These are phyloP conservation scores for Phaeosphaeriaceae sp. DNA, from an alignment of 2,329 filamentous ascomycete genomes.

Conservation along the genomic window DNA sequence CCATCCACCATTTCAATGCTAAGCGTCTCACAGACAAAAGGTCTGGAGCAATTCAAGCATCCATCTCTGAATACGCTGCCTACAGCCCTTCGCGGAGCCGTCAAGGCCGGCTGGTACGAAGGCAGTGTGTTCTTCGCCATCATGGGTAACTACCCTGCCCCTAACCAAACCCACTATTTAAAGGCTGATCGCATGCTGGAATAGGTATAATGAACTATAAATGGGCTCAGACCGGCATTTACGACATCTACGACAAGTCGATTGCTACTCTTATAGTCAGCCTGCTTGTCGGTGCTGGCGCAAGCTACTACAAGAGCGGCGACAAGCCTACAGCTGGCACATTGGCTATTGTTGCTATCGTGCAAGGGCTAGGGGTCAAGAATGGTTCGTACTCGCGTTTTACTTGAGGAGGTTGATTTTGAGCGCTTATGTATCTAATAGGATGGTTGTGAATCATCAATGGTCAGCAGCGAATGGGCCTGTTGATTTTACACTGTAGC, in stretches of 20 bases:
- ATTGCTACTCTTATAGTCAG: constrained; percentile 37
- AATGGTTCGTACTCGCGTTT: constrained; percentile 25
- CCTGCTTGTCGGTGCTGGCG: constrained; percentile 33
- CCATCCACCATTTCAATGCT: not conserved
- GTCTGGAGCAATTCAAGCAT: constrained; percentile 44
- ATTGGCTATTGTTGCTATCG: constrained; percentile 27
- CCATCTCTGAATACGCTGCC: constrained; percentile 39
- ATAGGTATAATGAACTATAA: constrained; percentile 45
- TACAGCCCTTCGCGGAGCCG: constrained; percentile 31
- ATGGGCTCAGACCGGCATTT: constrained; percentile 39
- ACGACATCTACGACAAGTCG: constrained; percentile 40
- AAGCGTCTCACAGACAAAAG: constrained; percentile 32
- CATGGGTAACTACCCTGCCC: constrained; percentile 36
- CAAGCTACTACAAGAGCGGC: constrained; percentile 28
- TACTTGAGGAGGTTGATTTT: not conserved
- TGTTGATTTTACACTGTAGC: too few relatives aligned
- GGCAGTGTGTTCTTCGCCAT: constrained; percentile 46
- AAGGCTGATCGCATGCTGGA: not conserved
- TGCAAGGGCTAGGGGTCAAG: constrained; percentile 35
- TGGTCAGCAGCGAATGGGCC: too few relatives aligned
- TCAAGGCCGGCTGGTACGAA: constrained; percentile 47
- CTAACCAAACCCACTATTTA: too few relatives aligned
- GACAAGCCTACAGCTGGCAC: constrained; percentile 33
- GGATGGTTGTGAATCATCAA: not conserved
- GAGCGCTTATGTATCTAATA: constrained; percentile 2